Conservation (phyloP, 1,284 basidiomycete species). For the Trametes versicolor region DNA sequence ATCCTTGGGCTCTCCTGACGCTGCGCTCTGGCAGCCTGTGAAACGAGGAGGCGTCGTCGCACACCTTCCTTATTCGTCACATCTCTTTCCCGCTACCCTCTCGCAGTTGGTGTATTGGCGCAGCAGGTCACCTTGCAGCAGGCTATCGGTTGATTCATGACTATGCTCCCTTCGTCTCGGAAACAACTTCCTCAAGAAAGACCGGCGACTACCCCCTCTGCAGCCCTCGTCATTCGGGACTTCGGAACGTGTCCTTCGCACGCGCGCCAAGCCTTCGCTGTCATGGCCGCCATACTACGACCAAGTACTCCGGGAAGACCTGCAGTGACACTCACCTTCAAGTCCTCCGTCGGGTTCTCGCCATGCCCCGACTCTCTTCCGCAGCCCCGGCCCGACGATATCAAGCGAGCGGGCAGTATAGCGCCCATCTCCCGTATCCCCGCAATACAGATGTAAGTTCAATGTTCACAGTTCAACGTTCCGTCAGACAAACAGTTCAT, state of each 20-base stretch:
- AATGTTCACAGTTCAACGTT: neutral
- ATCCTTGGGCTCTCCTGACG: neutral
- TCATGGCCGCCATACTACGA: neutral
- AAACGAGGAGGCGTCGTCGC: neutral
- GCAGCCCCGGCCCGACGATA: neutral
- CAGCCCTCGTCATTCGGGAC: neutral
- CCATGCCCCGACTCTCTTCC: neutral
- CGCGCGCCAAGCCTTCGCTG: neutral
- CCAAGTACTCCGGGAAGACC: neutral
- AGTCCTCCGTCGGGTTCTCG: neutral
- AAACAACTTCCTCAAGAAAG: neutral
- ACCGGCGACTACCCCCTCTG: neutral
- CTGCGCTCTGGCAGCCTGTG: neutral
- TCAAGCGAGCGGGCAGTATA: neutral
- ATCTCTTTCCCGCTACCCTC: neutral
- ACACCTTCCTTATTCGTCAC: neutral
- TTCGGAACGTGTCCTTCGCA: neutral
- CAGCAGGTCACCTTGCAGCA: neutral
- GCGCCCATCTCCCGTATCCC: neutral
- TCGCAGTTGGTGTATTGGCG: neutral
- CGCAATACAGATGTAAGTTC: neutral
- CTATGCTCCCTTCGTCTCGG: neutral
- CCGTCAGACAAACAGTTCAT: neutral
- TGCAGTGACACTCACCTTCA: neutral
- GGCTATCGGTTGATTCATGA: neutral